Percentiles rank a stretch among this genome's conserved stretches.
These are phyloP conservation scores for Puccinia sorghi DNA, from an alignment of 1,284 basidiomycete genomes.

Conservation along the genomic window DNA sequence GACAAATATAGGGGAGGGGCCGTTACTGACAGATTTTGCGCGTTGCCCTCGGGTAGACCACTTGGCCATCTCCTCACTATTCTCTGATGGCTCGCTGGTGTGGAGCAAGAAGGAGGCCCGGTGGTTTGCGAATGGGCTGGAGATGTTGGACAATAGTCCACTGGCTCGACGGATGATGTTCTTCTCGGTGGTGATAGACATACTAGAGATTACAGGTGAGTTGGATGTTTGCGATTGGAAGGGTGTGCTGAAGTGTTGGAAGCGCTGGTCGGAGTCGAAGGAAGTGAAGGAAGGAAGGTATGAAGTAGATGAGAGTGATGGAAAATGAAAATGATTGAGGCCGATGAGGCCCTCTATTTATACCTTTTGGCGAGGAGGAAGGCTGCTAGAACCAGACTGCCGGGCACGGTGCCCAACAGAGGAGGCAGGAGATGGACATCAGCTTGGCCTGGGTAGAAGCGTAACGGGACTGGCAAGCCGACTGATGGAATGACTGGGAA, in stretches of 20 bases:
- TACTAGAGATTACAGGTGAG: not conserved
- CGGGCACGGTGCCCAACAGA: not conserved
- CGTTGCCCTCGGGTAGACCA: conserved; percentile 6
- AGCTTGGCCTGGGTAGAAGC: not conserved
- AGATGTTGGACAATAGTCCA: conserved; percentile 16
- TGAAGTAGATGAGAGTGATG: conserved; percentile 13
- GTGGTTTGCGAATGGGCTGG: conserved; percentile 22
- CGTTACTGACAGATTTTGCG: not conserved
- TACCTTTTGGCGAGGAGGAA: not conserved
- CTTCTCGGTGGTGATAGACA: conserved; percentile 11
- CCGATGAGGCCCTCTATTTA: not conserved
- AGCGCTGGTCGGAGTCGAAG: not conserved
- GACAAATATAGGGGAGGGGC: conserved; percentile 6
- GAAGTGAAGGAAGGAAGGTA: not conserved
- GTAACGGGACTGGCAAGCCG: conserved; percentile 4
- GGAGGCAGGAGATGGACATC: not conserved
- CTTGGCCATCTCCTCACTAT: not conserved
- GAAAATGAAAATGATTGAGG: not conserved
- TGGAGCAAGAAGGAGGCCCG: conserved; percentile 21
- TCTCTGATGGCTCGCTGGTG: conserved; percentile 2
- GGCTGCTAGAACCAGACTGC: not conserved
- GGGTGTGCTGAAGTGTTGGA: not conserved
- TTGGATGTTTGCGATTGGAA: not conserved
- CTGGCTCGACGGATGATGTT: conserved; percentile 18
- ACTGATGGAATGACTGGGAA: not conserved